Conservation (phyloP, 441 rosid species). For the Erodium chrysanthum region DNA sequence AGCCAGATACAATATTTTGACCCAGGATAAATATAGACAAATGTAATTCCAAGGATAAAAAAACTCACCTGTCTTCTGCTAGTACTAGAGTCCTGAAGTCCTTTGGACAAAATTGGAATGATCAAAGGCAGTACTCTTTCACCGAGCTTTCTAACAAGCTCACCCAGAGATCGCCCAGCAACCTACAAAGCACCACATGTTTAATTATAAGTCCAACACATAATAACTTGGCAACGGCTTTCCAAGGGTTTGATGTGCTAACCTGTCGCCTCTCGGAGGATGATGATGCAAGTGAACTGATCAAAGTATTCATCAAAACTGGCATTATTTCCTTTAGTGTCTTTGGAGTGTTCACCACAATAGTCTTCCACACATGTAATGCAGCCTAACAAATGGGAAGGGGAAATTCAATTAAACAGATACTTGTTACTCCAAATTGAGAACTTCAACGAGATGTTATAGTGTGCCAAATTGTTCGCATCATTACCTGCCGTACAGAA, state of each 20-base stretch:
- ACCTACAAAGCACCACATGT: constrained; percentile 37
- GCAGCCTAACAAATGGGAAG: constrained; percentile 59
- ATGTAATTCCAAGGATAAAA: not conserved
- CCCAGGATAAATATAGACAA: too few relatives aligned
- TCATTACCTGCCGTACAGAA: constrained; percentile 94
- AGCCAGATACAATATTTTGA: too few relatives aligned
- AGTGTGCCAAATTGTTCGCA: constrained; percentile 10
- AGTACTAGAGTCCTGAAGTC: constrained; percentile 70
- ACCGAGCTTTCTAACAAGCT: constrained; percentile 98
- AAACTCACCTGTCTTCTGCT: constrained; percentile 82
- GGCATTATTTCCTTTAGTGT: constrained; percentile 98
- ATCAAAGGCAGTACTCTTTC: constrained; percentile 99
- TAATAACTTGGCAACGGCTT: not conserved
- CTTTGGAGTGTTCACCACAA: constrained; percentile 98
- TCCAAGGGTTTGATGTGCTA: constrained; percentile 17
- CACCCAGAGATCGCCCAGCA: constrained; percentile 95
- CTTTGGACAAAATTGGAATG: constrained; percentile 81
- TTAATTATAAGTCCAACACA: not conserved
- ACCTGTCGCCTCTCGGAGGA: constrained; percentile 99
- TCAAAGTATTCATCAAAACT: constrained; percentile 84
- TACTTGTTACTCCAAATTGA: constrained; percentile 7
- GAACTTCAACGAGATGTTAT: not conserved
- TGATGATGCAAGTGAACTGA: constrained; percentile 83
- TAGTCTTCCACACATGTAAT: constrained; percentile 97
- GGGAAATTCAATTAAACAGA: not conserved